Conservation (phyloP, 352 stramenopile genomes). For the Albugo candida region DNA sequence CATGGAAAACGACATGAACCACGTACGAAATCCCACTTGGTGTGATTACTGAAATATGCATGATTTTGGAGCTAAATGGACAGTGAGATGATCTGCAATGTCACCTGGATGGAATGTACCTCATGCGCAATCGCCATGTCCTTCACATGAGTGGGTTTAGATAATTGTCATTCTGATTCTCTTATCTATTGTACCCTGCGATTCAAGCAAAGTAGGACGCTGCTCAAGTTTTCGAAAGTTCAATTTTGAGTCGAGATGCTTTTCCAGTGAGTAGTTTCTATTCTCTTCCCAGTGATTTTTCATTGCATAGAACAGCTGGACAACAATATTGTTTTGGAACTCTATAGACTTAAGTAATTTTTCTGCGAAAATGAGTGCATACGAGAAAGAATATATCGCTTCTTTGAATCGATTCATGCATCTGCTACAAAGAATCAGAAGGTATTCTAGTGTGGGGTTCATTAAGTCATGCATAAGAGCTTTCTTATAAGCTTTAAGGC, state of each 20-base stretch:
- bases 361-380: slow-evolving; percentile 24
- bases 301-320: slow-evolving; percentile 33
- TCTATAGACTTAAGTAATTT: slow-evolving; percentile 31
- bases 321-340: slow-evolving; percentile 35
- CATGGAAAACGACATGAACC: neutral
- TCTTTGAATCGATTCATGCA: slow-evolving; percentile 25
- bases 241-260: slow-evolving; percentile 21
- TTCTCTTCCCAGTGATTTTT: slow-evolving; percentile 39
- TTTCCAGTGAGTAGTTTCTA: slow-evolving; percentile 16
- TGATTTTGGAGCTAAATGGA: slow-evolving; percentile 69
- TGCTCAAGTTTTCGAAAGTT: slow-evolving; percentile 21
- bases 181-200: neutral
- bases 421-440: slow-evolving; percentile 37
- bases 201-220: slow-evolving; percentile 4
- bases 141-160: slow-evolving; percentile 34
- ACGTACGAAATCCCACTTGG: slow-evolving; percentile 62
- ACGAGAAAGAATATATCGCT: slow-evolving; percentile 29
- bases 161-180: slow-evolving; percentile 14
- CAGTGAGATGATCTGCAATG: slow-evolving; percentile 65
- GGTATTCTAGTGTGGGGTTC: slow-evolving; percentile 60
- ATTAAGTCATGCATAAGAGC: slow-evolving; percentile 32
- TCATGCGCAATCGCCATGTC: slow-evolving; percentile 25
- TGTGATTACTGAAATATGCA: slow-evolving; percentile 51
- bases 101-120: slow-evolving; percentile 23
- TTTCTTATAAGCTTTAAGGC: slow-evolving; percentile 35